These are phyloP conservation scores for Protomyces inundatus DNA, from an alignment of 1,139 yeast species.

Conservation along the genomic window DNA sequence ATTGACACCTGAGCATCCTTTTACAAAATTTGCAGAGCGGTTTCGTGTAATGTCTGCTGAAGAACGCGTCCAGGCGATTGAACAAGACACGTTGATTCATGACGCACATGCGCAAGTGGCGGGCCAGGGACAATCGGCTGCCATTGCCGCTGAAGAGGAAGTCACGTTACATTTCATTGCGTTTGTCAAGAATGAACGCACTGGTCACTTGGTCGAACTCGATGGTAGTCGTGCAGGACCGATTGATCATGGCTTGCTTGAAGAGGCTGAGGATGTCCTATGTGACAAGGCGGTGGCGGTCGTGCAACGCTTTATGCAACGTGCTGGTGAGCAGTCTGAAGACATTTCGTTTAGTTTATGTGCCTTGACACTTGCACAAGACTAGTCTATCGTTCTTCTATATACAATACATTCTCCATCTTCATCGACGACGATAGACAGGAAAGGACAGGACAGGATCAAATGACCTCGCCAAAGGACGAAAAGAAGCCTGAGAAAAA, in stretches of 20 bases:
- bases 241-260: slow-evolving; percentile 52
- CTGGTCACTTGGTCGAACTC: slow-evolving; percentile 59
- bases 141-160: slow-evolving; percentile 64
- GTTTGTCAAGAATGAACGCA: slow-evolving; percentile 50
- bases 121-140: slow-evolving; percentile 67
- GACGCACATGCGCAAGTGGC: slow-evolving; percentile 57
- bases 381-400: not conserved
- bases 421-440: too few relatives aligned
- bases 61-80: slow-evolving; percentile 49
- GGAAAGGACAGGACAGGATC: too few relatives aligned
- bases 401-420: too few relatives aligned
- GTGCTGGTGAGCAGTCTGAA: slow-evolving; percentile 35
- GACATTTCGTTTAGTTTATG: slow-evolving; percentile 39
- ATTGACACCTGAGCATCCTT: slow-evolving; percentile 37
- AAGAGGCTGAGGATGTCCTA: slow-evolving; percentile 49
- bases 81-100: slow-evolving; percentile 46
- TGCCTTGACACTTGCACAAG: slow-evolving; percentile 36
- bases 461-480: not conserved
- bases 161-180: slow-evolving; percentile 74
- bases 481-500: not conserved
- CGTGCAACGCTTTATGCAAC: slow-evolving; percentile 60
- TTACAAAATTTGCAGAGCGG: slow-evolving; percentile 37
- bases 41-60: slow-evolving; percentile 37
- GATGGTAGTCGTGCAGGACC: slow-evolving; percentile 89
- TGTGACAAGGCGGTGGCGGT: slow-evolving; percentile 51